Base-by-base conservation (phyloP, 2,329 filamentous ascomycete genomes). In the Plectosphaerella cucumerina region DNA sequence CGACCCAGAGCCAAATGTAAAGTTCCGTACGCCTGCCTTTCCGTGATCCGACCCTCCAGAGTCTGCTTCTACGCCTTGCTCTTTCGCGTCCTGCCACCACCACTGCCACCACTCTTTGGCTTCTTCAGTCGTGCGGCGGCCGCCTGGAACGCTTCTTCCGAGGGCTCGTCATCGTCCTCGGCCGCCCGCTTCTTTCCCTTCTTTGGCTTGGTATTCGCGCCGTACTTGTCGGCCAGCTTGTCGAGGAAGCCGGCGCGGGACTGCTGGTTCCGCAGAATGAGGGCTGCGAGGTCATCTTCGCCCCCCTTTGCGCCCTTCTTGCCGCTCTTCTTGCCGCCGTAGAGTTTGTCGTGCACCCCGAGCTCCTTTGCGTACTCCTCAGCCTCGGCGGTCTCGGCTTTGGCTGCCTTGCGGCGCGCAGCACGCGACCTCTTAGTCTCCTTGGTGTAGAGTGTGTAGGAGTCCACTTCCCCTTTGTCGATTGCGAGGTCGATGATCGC, bases 401-500 rank as follows among this genome's bases (percentile, higher is more conserved):
- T 76, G 1, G 87, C 89, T 11, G 74, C 76, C 61, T 80, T 83
- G 51, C 79, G 64, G 41, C 89, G 75, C 42, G 75, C 74, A 50
- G 81, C 70, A 53, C 80, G 81, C 49, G 82, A 81, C 61, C 77
- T 82, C 60, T 84, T 83, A n/a, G 77, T 80, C 71, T 97, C 91
- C 22, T 85, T 78, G 2, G 81, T 81, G 65, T 95, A 99, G 5
- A 78, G 77, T 18, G 78, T 72, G 65, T 84, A 92, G 0, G 74
- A 73, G 42, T 84, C 70, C 0, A 95, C 86, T 35, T 89, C 82
- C 1, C 82, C 82, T 4, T 72, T 76, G 34, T 77, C 74, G 61
- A 99, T 94, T 3, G 91, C 94, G 34, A 83, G 76, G 62, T 96
- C 83, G 50, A 99, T 90, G 43, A 96, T 89, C 15, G 64, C 70